Evolutionary conservation across 768 basidiomycete species (phyloP).

Genomic region (Boletus sensibilis): DNA sequence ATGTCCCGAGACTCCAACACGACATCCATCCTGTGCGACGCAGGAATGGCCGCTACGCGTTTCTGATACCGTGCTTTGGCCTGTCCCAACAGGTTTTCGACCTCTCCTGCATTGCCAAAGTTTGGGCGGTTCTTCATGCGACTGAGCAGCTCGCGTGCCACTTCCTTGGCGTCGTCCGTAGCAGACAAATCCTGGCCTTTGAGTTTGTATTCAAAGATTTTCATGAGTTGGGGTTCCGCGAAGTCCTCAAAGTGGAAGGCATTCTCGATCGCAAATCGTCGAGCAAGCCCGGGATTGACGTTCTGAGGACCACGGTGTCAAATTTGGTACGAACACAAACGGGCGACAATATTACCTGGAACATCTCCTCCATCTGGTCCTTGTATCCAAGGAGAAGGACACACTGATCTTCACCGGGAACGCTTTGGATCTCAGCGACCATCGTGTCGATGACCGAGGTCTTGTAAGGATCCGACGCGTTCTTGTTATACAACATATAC

Average conservation of each 20-base stretch:
- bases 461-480: constrained; percentile 50
- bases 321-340: not conserved
- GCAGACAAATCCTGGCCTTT: constrained; percentile 56
- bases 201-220: constrained; percentile 57
- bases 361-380: constrained; percentile 70
- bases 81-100: constrained; percentile 52
- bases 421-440: constrained; percentile 70
- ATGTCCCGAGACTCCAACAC: constrained; percentile 51
- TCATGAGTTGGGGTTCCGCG: constrained; percentile 47
- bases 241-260: constrained; percentile 73
- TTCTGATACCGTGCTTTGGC: constrained; percentile 46
- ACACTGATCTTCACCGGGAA: constrained; percentile 67
- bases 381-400: constrained; percentile 66
- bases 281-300: constrained; percentile 64
- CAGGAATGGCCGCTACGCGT: no score
- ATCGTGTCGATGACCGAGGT: constrained; percentile 73
- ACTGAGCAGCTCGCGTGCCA: constrained; percentile 49
- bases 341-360: constrained; percentile 50
- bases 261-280: constrained; percentile 67
- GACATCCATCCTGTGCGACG: constrained; percentile 31
- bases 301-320: constrained; percentile 44
- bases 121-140: constrained; percentile 46
- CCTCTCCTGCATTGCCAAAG: constrained; percentile 65
- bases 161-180: constrained; percentile 53
- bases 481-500: constrained; percentile 60